Conservation (phyloP, 75 land plant genomes). For the Adiantum capillusveneris region DNA sequence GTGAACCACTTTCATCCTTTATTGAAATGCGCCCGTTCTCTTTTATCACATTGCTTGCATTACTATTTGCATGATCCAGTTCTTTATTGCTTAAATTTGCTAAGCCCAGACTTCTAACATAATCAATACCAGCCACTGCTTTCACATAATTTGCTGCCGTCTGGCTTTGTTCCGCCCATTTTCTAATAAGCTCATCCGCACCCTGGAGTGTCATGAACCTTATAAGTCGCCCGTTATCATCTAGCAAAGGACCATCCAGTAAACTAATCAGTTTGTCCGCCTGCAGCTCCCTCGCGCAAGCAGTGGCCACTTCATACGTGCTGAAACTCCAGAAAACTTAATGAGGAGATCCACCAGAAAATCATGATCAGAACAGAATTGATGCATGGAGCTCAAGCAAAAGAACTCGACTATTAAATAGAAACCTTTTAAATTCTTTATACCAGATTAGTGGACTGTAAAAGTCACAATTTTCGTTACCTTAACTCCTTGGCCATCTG, state of each 20-base stretch:
- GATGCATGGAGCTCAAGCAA: too few species aligned
- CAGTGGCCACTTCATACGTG: slow-evolving; percentile 98
- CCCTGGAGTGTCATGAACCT: slow-evolving; percentile 77
- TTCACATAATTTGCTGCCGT: slow-evolving; percentile 90
- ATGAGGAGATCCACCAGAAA: too few species aligned
- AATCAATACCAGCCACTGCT: slow-evolving; percentile 53
- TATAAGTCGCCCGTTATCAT: slow-evolving; percentile 51
- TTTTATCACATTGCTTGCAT: neutral
- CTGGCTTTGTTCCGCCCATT: slow-evolving; percentile 76
- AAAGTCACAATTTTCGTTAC: too few species aligned
- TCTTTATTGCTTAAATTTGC: slow-evolving; percentile 2
- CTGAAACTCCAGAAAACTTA: slow-evolving; percentile 34
- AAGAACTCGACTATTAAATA: too few species aligned
- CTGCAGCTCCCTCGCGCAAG: slow-evolving; percentile 88
- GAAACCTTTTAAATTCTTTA: too few species aligned
- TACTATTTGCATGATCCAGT: slow-evolving; percentile 14
- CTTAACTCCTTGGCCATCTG: too few species aligned
- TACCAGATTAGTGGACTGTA: too few species aligned
- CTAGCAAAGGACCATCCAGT: slow-evolving; percentile 77
- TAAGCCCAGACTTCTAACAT: slow-evolving; percentile 21
- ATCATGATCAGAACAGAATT: too few species aligned
- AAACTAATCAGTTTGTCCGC: slow-evolving; percentile 87
- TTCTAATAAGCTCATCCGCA: slow-evolving; percentile 72
- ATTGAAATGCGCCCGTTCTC: neutral
- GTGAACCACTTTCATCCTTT: neutral